Percentiles rank a stretch among this genome's conserved stretches.
Evolutionary conservation across 2,329 filamentous ascomycete species (phyloP).

Genomic region (Alternaria sp.): DNA sequence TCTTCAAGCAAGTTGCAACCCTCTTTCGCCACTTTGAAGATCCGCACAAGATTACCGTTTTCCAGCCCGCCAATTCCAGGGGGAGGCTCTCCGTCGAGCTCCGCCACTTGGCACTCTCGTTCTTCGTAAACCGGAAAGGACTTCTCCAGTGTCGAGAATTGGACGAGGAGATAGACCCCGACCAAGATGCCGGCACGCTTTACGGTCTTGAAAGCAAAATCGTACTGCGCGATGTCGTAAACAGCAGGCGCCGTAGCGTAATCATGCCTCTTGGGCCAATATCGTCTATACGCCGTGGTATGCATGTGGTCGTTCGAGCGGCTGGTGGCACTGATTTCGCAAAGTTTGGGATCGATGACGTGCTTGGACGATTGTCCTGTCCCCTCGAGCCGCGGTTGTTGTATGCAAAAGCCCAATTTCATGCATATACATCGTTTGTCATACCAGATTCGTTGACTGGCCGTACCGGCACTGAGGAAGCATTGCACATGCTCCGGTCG

Average conservation of each 20-base stretch:
- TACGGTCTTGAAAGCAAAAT: slow-evolving; percentile 67
- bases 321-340: no score
- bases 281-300: neutral
- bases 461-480: slow-evolving; percentile 64
- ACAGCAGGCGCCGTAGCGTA: slow-evolving; percentile 57
- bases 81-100: slow-evolving; percentile 55
- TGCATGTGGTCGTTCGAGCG: no score
- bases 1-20: slow-evolving; percentile 51
- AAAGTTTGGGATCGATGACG: slow-evolving; percentile 62
- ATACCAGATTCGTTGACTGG: slow-evolving; percentile 59
- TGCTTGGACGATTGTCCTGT: slow-evolving; percentile 64
- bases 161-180: slow-evolving; percentile 54
- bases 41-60: slow-evolving; percentile 54
- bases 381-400: slow-evolving; percentile 63
- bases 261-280: slow-evolving; percentile 61
- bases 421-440: slow-evolving; percentile 63
- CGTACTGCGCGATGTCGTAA: slow-evolving; percentile 46
- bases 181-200: slow-evolving; percentile 67
- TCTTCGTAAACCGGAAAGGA: slow-evolving; percentile 57
- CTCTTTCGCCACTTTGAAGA: slow-evolving; percentile 63
- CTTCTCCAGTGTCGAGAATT: slow-evolving; percentile 62
- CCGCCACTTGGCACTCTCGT: slow-evolving; percentile 60
- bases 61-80: slow-evolving; percentile 50
- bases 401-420: slow-evolving; percentile 66
- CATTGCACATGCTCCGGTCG: slow-evolving; percentile 58